A percentile compares a stretch with the other conserved stretches of the same genome.
Conservation (phyloP, 345 rosid genomes). For the Heritiera fomes region DNA sequence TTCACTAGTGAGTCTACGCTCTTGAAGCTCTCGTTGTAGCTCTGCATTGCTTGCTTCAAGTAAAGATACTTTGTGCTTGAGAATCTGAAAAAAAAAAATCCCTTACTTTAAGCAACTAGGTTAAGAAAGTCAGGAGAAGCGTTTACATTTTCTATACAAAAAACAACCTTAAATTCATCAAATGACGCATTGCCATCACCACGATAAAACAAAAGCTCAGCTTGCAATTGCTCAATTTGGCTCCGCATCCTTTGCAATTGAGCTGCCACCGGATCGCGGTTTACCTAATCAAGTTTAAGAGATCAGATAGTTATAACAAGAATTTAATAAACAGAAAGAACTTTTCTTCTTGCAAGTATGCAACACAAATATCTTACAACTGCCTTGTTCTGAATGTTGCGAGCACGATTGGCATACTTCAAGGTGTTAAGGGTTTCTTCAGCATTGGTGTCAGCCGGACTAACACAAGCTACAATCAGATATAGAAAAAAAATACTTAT, state of each 20-base stretch:
- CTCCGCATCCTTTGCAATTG: constrained; percentile 87
- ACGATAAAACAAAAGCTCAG: constrained; percentile 80
- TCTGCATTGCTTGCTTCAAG: constrained; percentile 88
- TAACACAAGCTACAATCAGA: constrained; percentile 76
- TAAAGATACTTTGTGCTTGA: constrained; percentile 77
- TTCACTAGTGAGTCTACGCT: constrained; percentile 63
- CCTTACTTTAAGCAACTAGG: constrained; percentile 23
- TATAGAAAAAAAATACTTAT: constrained; percentile 11
- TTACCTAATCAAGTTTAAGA: constrained; percentile 48
- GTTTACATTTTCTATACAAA: neutral
- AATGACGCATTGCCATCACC: constrained; percentile 63
- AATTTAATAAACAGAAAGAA: neutral
- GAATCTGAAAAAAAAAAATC: constrained; percentile 48
- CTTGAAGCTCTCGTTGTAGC: constrained; percentile 74
- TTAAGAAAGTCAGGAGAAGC: neutral
- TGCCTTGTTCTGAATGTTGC: constrained; percentile 96
- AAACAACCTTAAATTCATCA: constrained; percentile 86
- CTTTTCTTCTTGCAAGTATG: neutral
- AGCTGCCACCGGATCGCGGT: constrained; percentile 85
- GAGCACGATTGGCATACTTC: constrained; percentile 97
- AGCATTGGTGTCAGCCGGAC: constrained; percentile 97
- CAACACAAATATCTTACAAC: constrained; percentile 52
- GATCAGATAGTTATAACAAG: neutral
- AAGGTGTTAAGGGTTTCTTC: constrained; percentile 96
- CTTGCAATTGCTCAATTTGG: constrained; percentile 91